Evolutionary conservation across 2,329 filamentous ascomycete genomes (phyloP), one percentile per base, ranked within the genome.

Genomic region (Trichoderma semiorbis): DNA sequence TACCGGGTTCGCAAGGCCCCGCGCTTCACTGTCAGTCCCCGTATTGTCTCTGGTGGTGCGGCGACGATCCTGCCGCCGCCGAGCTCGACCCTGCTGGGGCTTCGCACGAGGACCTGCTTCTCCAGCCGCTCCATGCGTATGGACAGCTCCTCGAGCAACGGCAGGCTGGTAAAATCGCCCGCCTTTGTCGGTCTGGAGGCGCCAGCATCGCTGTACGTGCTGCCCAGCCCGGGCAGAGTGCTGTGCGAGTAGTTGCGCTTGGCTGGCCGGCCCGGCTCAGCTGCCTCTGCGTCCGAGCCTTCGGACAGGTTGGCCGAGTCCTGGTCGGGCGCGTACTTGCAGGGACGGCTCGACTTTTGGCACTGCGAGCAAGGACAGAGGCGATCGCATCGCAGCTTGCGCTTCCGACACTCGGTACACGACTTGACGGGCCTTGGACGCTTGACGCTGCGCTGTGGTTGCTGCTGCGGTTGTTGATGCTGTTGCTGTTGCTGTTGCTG

Each of bases 311-410:
- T 84, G 39, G 81, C 81, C 10, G 80, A 81, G 69, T 86, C 84
- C 36, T 85, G 83, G 70, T 86, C 84, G 24, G 85, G 81, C 28
- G 85, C 81, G 74, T 89, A 89, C 74, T 82, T 85, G 79, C 87
- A 89, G 50, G 79, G 76, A 43, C 87, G 85, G 74, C 83, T 84
- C n/a, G 86, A 86, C 77, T 87, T 88, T 65, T 87, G 85, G 76
- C 88, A 90, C 77, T 89, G 87, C 7, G 85, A 86, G 75, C 88
- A 90, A 5, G 87, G 86, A 57, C 83, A 81, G n/a, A 84, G 81
- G 58, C 88, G 84, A 77, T 89, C 87, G 78, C 88, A 90, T 72
- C 84, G 83, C 6, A 88, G 79, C 77, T 88, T 89, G 75, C 88
- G 83, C 77, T 88, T 88, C 69, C 88, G 83, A 75, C 88, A 88